Conservation (phyloP, 805 yeast genomes). For the Candida nitratophila region DNA sequence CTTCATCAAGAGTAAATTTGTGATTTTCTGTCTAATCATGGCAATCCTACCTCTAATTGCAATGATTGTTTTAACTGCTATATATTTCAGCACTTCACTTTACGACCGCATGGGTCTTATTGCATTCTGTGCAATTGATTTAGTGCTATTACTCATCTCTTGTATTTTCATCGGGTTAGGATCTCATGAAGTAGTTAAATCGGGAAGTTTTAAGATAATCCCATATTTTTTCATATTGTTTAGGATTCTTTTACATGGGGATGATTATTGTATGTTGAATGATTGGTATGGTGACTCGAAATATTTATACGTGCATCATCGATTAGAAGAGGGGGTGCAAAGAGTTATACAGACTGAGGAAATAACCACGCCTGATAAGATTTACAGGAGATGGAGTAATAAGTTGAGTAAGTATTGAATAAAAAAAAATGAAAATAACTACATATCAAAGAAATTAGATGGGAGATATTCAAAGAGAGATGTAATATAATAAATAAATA, state of each 20-base stretch:
- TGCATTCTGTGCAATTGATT: slow-evolving; percentile 3
- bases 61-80: neutral
- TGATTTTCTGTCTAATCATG: neutral
- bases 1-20: neutral
- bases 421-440: too few species aligned
- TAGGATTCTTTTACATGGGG: slow-evolving; percentile 3
- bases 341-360: neutral
- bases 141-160: slow-evolving; percentile 2
- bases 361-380: neutral
- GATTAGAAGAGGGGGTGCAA: slow-evolving; percentile 1
- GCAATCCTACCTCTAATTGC: neutral
- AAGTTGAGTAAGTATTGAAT: too few species aligned
- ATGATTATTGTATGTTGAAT: slow-evolving; percentile 7
- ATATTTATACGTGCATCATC: slow-evolving; percentile 4
- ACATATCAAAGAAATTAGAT: too few species aligned
- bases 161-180: slow-evolving; percentile 7
- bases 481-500: too few species aligned
- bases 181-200: slow-evolving; percentile 9
- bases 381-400: too few species aligned
- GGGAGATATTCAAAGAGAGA: too few species aligned
- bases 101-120: neutral
- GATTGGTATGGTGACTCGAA: slow-evolving; percentile 16
- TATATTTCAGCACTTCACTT: neutral
- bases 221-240: slow-evolving; percentile 8
- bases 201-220: slow-evolving; percentile 4